These are phyloP conservation scores for Torulaspora microellipsoides DNA, from an alignment of 805 yeast species.

Conservation along the genomic window DNA sequence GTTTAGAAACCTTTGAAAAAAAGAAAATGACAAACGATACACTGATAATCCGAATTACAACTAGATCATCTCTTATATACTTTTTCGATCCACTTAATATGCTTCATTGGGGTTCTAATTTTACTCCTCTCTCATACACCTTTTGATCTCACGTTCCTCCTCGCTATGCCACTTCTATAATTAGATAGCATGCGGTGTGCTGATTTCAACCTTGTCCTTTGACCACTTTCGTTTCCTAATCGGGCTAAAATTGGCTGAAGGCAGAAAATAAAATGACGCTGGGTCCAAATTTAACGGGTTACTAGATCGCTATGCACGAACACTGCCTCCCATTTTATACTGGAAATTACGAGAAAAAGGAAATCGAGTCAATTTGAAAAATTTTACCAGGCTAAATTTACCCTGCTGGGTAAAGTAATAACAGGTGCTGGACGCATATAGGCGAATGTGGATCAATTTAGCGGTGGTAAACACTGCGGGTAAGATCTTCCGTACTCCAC, in stretches of 20 bases:
- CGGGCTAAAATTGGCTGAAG: slow-evolving; percentile 4
- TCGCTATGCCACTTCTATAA: slow-evolving; percentile 1
- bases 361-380: neutral
- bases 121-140: neutral
- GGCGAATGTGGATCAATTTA: no score
- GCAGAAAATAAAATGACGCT: slow-evolving; percentile 1
- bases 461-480: no score
- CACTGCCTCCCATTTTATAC: neutral
- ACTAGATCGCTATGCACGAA: no score
- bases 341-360: neutral
- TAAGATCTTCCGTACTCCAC: no score
- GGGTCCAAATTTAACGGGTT: neutral
- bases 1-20: neutral
- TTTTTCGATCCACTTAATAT: neutral
- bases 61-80: slow-evolving; percentile 1
- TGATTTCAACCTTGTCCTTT: neutral
- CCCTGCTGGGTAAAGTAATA: neutral
- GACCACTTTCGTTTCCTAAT: slow-evolving; percentile 5
- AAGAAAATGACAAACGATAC: neutral
- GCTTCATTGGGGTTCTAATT: no score
- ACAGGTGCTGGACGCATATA: no score
- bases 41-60: neutral
- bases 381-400: neutral
- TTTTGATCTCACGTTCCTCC: slow-evolving; percentile 2
- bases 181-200: slow-evolving; percentile 4